phyloP scores from a whole-genome alignment of 805 yeast species.

The Pichia heedii region DNA sequence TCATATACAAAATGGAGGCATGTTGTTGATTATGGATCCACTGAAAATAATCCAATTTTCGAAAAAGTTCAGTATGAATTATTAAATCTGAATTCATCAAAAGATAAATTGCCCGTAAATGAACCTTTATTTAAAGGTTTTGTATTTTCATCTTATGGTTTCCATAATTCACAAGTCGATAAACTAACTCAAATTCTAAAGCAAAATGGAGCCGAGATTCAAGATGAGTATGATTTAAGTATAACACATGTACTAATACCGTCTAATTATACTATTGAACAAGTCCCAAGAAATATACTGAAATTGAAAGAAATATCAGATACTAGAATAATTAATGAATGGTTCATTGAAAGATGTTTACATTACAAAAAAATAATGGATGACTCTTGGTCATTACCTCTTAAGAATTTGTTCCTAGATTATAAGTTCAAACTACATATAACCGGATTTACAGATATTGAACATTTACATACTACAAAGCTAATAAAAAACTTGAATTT shows the following conservation, averaged over 20 bases:
- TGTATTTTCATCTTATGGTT: constrained; percentile 31
- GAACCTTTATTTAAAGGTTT: constrained; percentile 31
- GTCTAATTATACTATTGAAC: constrained; percentile 12
- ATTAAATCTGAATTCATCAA: neutral
- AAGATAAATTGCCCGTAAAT: neutral
- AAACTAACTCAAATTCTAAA: constrained; percentile 14
- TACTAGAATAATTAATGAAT: constrained; percentile 25
- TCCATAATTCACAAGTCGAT: constrained; percentile 12
- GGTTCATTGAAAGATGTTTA: constrained; percentile 27
- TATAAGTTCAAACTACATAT: constrained; percentile 26
- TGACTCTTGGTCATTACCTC: constrained; percentile 25
- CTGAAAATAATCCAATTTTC: constrained; percentile 3
- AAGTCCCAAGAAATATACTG: constrained; percentile 14
- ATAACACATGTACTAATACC: constrained; percentile 28
- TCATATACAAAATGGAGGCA: constrained; percentile 23
- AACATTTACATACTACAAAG: constrained; percentile 34
- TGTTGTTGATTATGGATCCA: constrained; percentile 8
- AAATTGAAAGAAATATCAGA: constrained; percentile 12
- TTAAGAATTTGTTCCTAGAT: constrained; percentile 19
- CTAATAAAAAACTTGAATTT: constrained; percentile 49
- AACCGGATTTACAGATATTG: constrained; percentile 25
- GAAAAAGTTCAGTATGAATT: neutral
- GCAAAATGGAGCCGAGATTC: constrained; percentile 18
- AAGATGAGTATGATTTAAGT: constrained; percentile 21
- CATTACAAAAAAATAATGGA: constrained; percentile 11